Percentiles rank a stretch among this genome's conserved stretches.
phyloP scores from a whole-genome alignment of 352 stramenopile species.

The Pythium brassicae region DNA sequence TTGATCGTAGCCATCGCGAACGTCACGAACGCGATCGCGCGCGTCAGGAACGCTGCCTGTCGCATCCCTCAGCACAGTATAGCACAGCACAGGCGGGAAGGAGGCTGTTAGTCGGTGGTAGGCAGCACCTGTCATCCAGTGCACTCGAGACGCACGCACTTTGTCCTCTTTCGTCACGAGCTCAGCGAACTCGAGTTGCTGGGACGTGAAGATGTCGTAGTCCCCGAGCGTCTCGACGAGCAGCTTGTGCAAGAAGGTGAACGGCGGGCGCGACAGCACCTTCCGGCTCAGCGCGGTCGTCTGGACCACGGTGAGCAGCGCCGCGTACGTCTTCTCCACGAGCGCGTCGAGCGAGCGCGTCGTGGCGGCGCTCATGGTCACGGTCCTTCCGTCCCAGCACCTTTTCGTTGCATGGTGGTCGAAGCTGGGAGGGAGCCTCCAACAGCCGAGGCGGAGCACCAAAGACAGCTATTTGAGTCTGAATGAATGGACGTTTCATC shows the following conservation, averaged over 20 bases:
- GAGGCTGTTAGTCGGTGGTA: neutral
- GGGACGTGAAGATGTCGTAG: slow-evolving; percentile 59
- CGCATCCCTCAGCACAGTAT: no score
- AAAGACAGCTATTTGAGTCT: no score
- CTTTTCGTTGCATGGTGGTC: slow-evolving; percentile 3
- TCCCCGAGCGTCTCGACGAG: slow-evolving; percentile 58
- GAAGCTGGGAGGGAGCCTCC: no score
- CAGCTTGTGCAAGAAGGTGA: slow-evolving; percentile 82
- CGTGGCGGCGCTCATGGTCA: neutral
- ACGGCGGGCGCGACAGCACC: slow-evolving; percentile 65
- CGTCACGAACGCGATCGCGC: slow-evolving; percentile 71
- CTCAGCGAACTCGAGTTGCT: slow-evolving; percentile 58
- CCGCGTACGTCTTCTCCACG: slow-evolving; percentile 62
- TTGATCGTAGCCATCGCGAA: slow-evolving; percentile 42
- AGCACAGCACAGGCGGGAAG: neutral
- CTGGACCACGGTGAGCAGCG: slow-evolving; percentile 56
- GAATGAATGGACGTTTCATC: no score
- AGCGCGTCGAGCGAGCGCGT: slow-evolving; percentile 19
- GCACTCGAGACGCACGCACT: slow-evolving; percentile 26
- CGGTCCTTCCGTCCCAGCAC: neutral
- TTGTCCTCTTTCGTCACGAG: slow-evolving; percentile 75
- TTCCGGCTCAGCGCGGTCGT: slow-evolving; percentile 67
- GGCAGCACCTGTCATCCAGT: no score
- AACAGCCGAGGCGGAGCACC: no score
- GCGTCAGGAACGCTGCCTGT: slow-evolving; percentile 71